These are phyloP conservation scores for Citrus australasica DNA, from an alignment of 345 rosid species.

Conservation along the genomic window DNA sequence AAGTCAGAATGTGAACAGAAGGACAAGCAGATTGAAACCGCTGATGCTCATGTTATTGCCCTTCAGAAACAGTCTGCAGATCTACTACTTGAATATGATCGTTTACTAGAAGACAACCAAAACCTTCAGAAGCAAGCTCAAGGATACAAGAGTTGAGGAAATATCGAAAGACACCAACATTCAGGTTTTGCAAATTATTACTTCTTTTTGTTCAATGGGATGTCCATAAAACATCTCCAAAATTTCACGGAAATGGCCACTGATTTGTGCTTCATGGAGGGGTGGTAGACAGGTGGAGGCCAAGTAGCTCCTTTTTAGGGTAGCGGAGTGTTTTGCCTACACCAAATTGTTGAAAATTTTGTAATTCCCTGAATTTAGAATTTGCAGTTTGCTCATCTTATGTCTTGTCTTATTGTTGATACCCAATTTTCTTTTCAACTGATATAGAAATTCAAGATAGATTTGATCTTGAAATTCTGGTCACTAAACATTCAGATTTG, in stretches of 20 bases:
- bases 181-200: conserved; percentile 4
- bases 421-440: not conserved
- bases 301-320: not conserved
- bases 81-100: conserved; percentile 79
- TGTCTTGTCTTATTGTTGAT: conserved; percentile 6
- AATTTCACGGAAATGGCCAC: conserved; percentile 12
- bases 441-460: conserved; percentile 7
- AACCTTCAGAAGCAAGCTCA: conserved; percentile 65
- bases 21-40: conserved; percentile 67
- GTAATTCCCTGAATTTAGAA: conserved; percentile 23
- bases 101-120: conserved; percentile 81
- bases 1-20: conserved; percentile 64
- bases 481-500: not conserved
- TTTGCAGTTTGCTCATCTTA: conserved; percentile 8
- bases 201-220: not conserved
- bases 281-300: not conserved
- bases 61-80: conserved; percentile 91
- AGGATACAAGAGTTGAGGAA: conserved; percentile 41
- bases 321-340: not conserved
- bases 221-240: conserved; percentile 6
- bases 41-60: conserved; percentile 68
- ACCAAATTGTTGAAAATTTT: conserved; percentile 22
- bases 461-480: not conserved
- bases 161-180: conserved; percentile 6
- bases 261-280: not conserved